A percentile compares a stretch with the other conserved stretches of the same genome.
Conservation (phyloP, 257 asterid species). For the Lavandula angustifolia region DNA sequence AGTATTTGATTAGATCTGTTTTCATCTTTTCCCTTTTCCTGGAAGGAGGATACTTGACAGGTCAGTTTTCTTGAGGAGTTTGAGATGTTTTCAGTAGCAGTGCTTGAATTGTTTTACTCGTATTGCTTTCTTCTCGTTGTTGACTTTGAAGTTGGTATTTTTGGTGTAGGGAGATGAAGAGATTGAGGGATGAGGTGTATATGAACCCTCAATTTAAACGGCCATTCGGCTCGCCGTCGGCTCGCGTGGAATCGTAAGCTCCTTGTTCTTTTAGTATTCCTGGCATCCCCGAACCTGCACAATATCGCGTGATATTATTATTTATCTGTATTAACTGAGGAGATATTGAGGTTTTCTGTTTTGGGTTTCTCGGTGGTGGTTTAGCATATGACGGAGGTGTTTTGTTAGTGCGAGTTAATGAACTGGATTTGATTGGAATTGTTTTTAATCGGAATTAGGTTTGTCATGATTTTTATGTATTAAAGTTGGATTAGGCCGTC, state of each 20-base stretch:
- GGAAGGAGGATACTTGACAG: conserved; percentile 46
- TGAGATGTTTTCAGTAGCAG: conserved; percentile 19
- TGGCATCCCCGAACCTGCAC: conserved; percentile 27
- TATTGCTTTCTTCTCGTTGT: conserved; percentile 27
- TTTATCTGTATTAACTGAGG: conserved; percentile 21
- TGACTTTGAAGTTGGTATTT: conserved; percentile 34
- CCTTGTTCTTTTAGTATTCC: conserved; percentile 2
- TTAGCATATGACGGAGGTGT: conserved; percentile 25
- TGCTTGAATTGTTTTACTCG: conserved; percentile 16
- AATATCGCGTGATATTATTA: conserved; percentile 24
- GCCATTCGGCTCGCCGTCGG: conserved; percentile 67
- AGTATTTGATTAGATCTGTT: conserved; percentile 66
- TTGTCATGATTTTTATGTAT: conserved; percentile 25
- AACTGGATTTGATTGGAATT: conserved; percentile 36
- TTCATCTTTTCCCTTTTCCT: conserved; percentile 33
- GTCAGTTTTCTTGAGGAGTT: conserved; percentile 36
- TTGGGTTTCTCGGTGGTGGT: conserved; percentile 24
- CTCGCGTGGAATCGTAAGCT: conserved; percentile 88
- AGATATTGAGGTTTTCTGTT: conserved; percentile 5
- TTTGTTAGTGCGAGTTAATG: conserved; percentile 34
- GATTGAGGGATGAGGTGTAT: conserved; percentile 72
- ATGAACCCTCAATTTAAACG: conserved; percentile 77
- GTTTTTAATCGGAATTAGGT: conserved; percentile 37
- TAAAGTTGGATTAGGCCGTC: conserved; percentile 28
- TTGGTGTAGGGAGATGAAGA: conserved; percentile 71